Percentiles rank a stretch among this genome's conserved stretches.
Evolutionary conservation across 495 filamentous ascomycete genomes (phyloP).

Genomic region (Aspergillus olivimuriae): DNA sequence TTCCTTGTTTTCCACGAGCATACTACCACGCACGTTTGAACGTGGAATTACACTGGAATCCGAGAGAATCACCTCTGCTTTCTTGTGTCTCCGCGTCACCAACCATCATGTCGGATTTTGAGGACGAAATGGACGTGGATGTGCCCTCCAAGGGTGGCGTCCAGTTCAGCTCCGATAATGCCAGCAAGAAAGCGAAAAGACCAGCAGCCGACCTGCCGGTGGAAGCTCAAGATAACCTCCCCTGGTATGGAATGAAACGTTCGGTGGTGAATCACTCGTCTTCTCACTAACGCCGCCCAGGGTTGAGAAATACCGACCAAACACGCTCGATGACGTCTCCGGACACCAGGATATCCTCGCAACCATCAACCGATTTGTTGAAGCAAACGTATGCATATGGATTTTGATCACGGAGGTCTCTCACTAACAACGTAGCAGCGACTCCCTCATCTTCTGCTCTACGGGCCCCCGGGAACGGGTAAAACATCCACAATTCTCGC

Average conservation of each 20-base stretch:
- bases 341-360: constrained; percentile 97
- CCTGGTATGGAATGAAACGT: constrained; percentile 55
- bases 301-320: constrained; percentile 98
- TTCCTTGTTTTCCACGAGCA: constrained; percentile 5
- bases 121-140: constrained; percentile 85
- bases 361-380: constrained; percentile 95
- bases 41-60: not conserved
- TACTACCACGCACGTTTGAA: no score
- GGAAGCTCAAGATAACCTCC: constrained; percentile 87
- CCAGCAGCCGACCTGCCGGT: constrained; percentile 88
- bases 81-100: not conserved
- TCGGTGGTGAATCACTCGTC: constrained; percentile 3
- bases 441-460: constrained; percentile 94
- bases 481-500: constrained; percentile 95
- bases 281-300: constrained; percentile 34
- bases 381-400: constrained; percentile 58
- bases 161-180: constrained; percentile 48
- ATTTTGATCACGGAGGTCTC: not conserved
- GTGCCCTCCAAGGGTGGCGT: constrained; percentile 52
- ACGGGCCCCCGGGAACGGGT: constrained; percentile 92
- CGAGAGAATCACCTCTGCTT: not conserved
- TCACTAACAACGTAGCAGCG: constrained; percentile 38
- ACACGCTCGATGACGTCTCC: constrained; percentile 82
- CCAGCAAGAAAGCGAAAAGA: constrained; percentile 79
- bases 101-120: constrained; percentile 96